Evolutionary conservation across 768 basidiomycete genomes (phyloP), one percentile per base, ranked within the genome.

Genomic region (Podaxis sp.): DNA sequence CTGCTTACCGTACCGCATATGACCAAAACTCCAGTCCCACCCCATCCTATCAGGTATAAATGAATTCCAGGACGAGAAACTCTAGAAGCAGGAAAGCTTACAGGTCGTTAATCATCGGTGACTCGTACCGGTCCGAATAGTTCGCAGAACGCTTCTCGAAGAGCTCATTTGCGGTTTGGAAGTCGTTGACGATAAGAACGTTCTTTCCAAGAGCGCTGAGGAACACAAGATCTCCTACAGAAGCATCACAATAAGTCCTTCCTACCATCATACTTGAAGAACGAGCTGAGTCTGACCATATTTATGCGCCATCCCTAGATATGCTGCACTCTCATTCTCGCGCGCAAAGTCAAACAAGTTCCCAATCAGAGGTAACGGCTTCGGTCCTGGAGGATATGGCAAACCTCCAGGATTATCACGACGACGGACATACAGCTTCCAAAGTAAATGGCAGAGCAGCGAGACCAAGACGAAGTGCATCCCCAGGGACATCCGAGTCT

Each of bases 61-160:
- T 18, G 50, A 50, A 23, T 42, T 18, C 18, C 61, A 46, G 10
- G 40, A 63, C 57, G 3, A 47, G 27, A 48, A 55, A 27, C 53
- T 35, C 18, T 50, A 16, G 46, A 38, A 46, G 42, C 37, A 27
- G 16, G 42, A 16, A 38, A 32, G 69, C 75, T 57, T 59, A 81
- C 81, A 84, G 62, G 23, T 80, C 79, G 57, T 81, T 76, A 59
- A 81, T 78, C 82, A 84, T 83, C 0, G 74, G 71, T 6, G 80
- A 70, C 61, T 75, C 63, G 40, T 70, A 74, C 47, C 82, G 77
- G 64, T 84, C 82, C 4, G 86, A 85, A 63, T 86, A 87, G 52
- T 82, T 84, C 16, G 71, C 65, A 32, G 80, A 82, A 14, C 81
- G 74, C 62, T 80, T 85, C 56, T 86, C 85, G 36, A 87, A 81